A percentile compares a stretch with the other conserved stretches of the same genome.
These are phyloP conservation scores for Penicillium sumatraense DNA, from an alignment of 2,329 filamentous ascomycete species.

Conservation along the genomic window DNA sequence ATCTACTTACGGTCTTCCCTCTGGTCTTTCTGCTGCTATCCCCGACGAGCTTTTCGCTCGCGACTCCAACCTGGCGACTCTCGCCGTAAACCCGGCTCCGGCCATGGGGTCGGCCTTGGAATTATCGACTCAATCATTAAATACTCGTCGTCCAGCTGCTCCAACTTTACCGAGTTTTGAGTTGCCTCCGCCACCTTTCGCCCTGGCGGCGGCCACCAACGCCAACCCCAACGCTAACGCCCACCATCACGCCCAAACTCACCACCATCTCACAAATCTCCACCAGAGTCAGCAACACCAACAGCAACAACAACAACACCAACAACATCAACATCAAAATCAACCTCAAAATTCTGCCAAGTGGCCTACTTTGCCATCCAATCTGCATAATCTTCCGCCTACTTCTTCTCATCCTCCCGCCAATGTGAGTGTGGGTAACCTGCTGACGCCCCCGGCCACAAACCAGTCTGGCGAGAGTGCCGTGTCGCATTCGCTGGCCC, in stretches of 20 bases:
- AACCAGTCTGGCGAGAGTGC: slow-evolving; percentile 56
- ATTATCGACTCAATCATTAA: slow-evolving; percentile 65
- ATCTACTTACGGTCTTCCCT: slow-evolving; percentile 25
- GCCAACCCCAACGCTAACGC: not conserved
- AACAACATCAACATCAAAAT: too few relatives aligned
- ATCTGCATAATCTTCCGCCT: slow-evolving; percentile 1
- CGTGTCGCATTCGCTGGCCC: slow-evolving; percentile 56
- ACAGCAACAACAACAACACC: too few relatives aligned
- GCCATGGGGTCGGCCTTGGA: slow-evolving; percentile 67
- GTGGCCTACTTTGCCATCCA: slow-evolving; percentile 26
- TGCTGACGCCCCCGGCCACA: slow-evolving; percentile 65
- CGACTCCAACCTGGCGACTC: slow-evolving; percentile 65
- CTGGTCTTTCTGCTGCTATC: slow-evolving; percentile 31
- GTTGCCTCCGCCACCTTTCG: slow-evolving; percentile 63
- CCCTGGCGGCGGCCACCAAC: slow-evolving; percentile 40
- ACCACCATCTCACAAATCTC: too few relatives aligned
- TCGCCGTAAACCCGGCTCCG: slow-evolving; percentile 59
- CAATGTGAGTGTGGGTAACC: slow-evolving; percentile 62
- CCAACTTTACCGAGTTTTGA: slow-evolving; percentile 71
- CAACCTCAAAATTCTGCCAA: slow-evolving; percentile 56
- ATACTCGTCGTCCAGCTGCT: slow-evolving; percentile 71
- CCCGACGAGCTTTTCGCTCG: slow-evolving; percentile 48
- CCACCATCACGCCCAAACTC: not conserved
- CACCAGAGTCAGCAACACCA: too few relatives aligned
- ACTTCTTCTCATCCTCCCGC: slow-evolving; percentile 47